Percentiles rank a stretch among this genome's conserved stretches.
Evolutionary conservation across 1,139 yeast species (phyloP).

Genomic region (Zygoascus meyerae): DNA sequence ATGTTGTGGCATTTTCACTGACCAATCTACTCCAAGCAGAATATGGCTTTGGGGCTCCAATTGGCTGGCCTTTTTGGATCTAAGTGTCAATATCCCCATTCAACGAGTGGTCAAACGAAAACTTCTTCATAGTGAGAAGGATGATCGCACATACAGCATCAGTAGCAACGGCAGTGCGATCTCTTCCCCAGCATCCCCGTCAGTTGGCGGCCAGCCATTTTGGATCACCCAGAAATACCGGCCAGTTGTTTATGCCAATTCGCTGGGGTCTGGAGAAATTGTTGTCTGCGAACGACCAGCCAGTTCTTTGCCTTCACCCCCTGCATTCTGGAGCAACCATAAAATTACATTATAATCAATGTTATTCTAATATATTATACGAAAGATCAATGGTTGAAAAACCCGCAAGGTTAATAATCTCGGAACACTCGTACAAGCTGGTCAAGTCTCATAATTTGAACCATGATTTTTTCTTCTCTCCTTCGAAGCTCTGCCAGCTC

Average conservation of each 20-base stretch:
- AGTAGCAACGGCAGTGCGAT: slow-evolving; percentile 1
- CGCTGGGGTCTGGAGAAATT: slow-evolving; percentile 53
- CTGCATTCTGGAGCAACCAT: slow-evolving; percentile 68
- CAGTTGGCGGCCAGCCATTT: slow-evolving; percentile 39
- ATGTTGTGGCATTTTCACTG: slow-evolving; percentile 64
- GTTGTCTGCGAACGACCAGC: slow-evolving; percentile 75
- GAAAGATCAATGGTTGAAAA: background rate
- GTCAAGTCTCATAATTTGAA: slow-evolving; percentile 33
- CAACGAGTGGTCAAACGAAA: slow-evolving; percentile 37
- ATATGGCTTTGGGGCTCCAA: slow-evolving; percentile 87
- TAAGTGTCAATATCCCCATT: slow-evolving; percentile 53
- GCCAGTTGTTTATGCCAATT: slow-evolving; percentile 61
- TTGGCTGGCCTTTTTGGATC: slow-evolving; percentile 75
- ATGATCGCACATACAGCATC: slow-evolving; percentile 20
- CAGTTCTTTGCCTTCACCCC: slow-evolving; percentile 53
- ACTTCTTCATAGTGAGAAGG: slow-evolving; percentile 50
- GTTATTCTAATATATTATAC: background rate
- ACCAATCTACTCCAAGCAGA: slow-evolving; percentile 36
- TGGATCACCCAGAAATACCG: slow-evolving; percentile 76
- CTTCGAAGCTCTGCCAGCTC: slow-evolving; percentile 52
- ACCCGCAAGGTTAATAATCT: slow-evolving; percentile 29
- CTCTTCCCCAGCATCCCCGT: slow-evolving; percentile 9
- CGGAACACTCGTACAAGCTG: slow-evolving; percentile 36
- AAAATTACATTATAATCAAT: slow-evolving; percentile 45
- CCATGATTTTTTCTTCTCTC: slow-evolving; percentile 33